Evolutionary conservation across 441 rosid species (phyloP), one percentile per base, ranked within the genome.

Genomic region (Pelargonium exstipulatum): DNA sequence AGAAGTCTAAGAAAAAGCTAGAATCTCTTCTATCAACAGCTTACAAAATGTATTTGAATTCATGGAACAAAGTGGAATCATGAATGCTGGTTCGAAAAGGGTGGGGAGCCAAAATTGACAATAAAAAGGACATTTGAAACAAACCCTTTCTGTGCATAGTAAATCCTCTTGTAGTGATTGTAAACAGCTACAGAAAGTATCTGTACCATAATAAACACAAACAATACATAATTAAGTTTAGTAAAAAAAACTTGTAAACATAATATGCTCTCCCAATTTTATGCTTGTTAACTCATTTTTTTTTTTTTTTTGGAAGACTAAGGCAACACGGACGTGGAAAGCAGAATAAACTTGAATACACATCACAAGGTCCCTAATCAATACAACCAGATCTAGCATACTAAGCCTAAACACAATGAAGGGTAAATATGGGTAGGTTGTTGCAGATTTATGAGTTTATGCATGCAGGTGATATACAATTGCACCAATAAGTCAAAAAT

Each of bases 111-210:
- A 55, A 26, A 17, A 62, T 18, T 26, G 22, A 62, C 29, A 62
- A 68, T 20, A 5, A 48, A 49, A 70, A 26, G 22, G 77, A 48
- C 78, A 71, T 7, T 53, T 48, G 73, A 68, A 70, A 84, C 97
- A 77, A 79, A 93, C 98, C 89, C 89, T 78, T 88, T 87, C 65
- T 51, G 79, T 78, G 93, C 77, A 75, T 85, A 78, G 75, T 83
- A 85, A 74, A 93, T 85, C 83, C 97, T 88, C 87, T 91, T 93
- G 71, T 93, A 93, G 75, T 93, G 98, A 69, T 93, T 93, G 74
- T 93, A 87, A 63, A 93, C 97, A 75, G 97, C 98, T 26, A 93
- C 97, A 42, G 97, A 81, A 68, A 93, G 90, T 71, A 93, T 96
- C 98, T 91, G 85, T 55, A 78, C 71, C 65, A 75, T 58, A 46